Percentiles rank a stretch among this genome's conserved stretches.
Evolutionary conservation across 2,329 filamentous ascomycete species (phyloP).

Genomic region (Raffaelea arxii): DNA sequence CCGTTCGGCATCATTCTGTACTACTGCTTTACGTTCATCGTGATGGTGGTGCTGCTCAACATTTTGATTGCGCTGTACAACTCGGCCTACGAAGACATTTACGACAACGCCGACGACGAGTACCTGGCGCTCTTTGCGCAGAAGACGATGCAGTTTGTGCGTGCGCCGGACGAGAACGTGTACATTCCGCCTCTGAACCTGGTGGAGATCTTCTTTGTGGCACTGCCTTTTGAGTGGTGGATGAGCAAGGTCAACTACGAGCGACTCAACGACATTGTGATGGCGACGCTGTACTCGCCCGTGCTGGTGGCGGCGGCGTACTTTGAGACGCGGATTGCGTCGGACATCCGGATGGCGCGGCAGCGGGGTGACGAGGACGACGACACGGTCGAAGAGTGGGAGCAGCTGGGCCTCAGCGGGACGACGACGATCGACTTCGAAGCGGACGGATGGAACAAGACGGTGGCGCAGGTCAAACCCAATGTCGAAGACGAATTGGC

Average conservation of each 20-base stretch:
- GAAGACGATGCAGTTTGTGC: slow-evolving; percentile 94
- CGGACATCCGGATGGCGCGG: slow-evolving; percentile 62
- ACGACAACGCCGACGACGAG: slow-evolving; percentile 87
- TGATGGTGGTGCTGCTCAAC: slow-evolving; percentile 80
- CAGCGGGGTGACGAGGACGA: slow-evolving; percentile 79
- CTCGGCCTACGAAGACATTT: slow-evolving; percentile 90
- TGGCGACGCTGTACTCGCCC: slow-evolving; percentile 65
- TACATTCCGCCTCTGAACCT: slow-evolving; percentile 96
- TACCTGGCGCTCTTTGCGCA: slow-evolving; percentile 88
- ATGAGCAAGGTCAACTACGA: slow-evolving; percentile 65
- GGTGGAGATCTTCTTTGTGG: slow-evolving; percentile 72
- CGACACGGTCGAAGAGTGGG: slow-evolving; percentile 85
- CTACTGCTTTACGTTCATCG: slow-evolving; percentile 94
- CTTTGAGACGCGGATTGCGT: slow-evolving; percentile 57
- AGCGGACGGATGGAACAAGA: slow-evolving; percentile 74
- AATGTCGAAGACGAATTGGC: slow-evolving; percentile 74
- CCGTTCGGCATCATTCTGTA: slow-evolving; percentile 94
- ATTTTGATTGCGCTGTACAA: slow-evolving; percentile 97
- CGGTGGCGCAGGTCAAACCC: slow-evolving; percentile 63
- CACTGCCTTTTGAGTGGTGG: slow-evolving; percentile 92
- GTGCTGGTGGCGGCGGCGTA: slow-evolving; percentile 69
- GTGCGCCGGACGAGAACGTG: slow-evolving; percentile 94
- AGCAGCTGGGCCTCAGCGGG: slow-evolving; percentile 57
- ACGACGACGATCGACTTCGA: slow-evolving; percentile 66
- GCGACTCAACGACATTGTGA: slow-evolving; percentile 70